Percentiles rank a stretch among this genome's conserved stretches.
phyloP scores from a whole-genome alignment of 2,329 filamentous ascomycete species.

The Stemphylium beticola region DNA sequence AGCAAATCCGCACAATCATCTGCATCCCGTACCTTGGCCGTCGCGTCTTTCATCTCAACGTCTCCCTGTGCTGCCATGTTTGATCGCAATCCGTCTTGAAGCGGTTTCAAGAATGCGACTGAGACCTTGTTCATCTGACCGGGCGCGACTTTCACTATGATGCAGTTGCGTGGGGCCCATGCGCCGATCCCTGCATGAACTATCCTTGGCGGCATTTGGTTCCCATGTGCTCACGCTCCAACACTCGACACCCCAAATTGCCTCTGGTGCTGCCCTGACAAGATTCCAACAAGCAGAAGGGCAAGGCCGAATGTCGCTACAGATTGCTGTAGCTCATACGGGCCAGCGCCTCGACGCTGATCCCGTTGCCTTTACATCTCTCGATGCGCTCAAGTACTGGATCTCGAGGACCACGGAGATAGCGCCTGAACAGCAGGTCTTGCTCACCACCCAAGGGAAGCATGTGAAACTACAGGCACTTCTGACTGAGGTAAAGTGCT shows the following conservation, averaged over 20 bases:
- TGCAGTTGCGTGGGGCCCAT: constrained; percentile 30
- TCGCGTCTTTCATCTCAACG: constrained; percentile 29
- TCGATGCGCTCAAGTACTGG: constrained; percentile 86
- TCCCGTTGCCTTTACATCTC: constrained; percentile 73
- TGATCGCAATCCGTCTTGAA: constrained; percentile 3
- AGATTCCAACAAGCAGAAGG: constrained; percentile 28
- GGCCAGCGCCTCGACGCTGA: constrained; percentile 85
- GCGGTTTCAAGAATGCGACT: constrained; percentile 9
- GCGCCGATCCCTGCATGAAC: constrained; percentile 37
- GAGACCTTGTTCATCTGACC: constrained; percentile 31
- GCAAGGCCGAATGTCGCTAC: constrained; percentile 74
- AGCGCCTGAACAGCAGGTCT: constrained; percentile 77
- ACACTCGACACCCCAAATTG: constrained; percentile 13
- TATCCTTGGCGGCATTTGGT: constrained; percentile 32
- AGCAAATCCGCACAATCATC: constrained; percentile 47
- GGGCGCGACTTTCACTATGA: constrained; percentile 21
- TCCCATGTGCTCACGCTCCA: constrained; percentile 29
- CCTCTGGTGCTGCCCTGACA: constrained; percentile 27
- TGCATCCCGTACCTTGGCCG: constrained; percentile 14
- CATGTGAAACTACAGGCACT: constrained; percentile 82
- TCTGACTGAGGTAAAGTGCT: constrained; percentile 71
- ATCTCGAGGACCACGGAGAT: constrained; percentile 78
- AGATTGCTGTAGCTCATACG: constrained; percentile 91
- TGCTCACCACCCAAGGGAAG: constrained; percentile 84
- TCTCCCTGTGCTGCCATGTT: constrained; percentile 32